These are phyloP conservation scores for Chrysoporthe deuterocubensis DNA, from an alignment of 2,329 filamentous ascomycete genomes.

Conservation along the genomic window DNA sequence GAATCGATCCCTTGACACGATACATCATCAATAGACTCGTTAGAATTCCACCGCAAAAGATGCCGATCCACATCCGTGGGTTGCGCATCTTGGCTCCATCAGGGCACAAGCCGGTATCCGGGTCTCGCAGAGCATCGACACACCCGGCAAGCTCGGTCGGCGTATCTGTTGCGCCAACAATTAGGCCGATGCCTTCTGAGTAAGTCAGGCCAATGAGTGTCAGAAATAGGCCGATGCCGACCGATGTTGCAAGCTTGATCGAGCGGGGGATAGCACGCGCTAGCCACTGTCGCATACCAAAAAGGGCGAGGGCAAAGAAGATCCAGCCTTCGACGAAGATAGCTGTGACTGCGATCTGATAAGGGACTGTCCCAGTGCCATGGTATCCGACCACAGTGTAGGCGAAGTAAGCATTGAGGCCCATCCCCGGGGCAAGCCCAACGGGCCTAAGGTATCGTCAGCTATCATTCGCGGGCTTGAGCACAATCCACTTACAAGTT, in stretches of 20 bases:
- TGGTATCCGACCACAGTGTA: slow-evolving; percentile 81
- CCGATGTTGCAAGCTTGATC: slow-evolving; percentile 85
- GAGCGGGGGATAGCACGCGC: slow-evolving; percentile 80
- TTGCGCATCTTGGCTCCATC: slow-evolving; percentile 75
- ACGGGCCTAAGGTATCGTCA: slow-evolving; percentile 53
- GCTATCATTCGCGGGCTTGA: neutral
- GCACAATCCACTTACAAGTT: slow-evolving; percentile 60
- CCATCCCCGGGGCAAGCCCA: slow-evolving; percentile 75
- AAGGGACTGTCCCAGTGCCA: slow-evolving; percentile 74
- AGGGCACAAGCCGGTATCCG: slow-evolving; percentile 61
- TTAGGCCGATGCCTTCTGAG: slow-evolving; percentile 78
- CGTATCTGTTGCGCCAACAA: slow-evolving; percentile 69
- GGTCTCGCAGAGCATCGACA: slow-evolving; percentile 45
- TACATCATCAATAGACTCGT: slow-evolving; percentile 84
- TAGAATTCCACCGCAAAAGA: slow-evolving; percentile 82
- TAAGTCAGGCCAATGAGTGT: slow-evolving; percentile 79
- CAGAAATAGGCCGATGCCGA: slow-evolving; percentile 84
- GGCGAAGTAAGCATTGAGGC: slow-evolving; percentile 85
- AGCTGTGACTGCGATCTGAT: slow-evolving; percentile 76
- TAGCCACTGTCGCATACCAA: slow-evolving; percentile 87
- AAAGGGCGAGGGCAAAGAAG: slow-evolving; percentile 77
- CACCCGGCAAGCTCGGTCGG: slow-evolving; percentile 80
- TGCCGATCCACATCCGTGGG: slow-evolving; percentile 84
- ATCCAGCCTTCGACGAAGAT: slow-evolving; percentile 89
- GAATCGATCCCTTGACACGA: slow-evolving; percentile 84